Conservation (phyloP, 208 protist species). For the Trypanosoma scelopori region DNA sequence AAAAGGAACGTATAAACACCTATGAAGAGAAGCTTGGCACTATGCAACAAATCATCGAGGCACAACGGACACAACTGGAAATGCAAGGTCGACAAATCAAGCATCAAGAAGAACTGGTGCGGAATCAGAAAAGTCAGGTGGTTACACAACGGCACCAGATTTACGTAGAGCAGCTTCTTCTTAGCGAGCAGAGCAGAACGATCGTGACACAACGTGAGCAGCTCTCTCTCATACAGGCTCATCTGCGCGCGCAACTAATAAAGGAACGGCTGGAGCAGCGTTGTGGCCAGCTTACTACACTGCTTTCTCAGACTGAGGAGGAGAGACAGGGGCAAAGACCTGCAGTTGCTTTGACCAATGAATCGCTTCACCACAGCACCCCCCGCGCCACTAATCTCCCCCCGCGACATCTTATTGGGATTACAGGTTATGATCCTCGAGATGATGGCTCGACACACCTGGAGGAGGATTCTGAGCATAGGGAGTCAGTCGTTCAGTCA, state of each 20-base stretch:
- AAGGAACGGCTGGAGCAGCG: conserved; percentile 29
- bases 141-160: conserved; percentile 63
- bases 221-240: conserved; percentile 56
- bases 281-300: conserved; percentile 21
- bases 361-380: not conserved
- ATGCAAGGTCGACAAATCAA: conserved; percentile 56
- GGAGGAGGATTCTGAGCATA: not conserved
- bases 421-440: conserved; percentile 7
- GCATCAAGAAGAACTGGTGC: conserved; percentile 49
- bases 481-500: not conserved
- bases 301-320: conserved; percentile 10
- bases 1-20: conserved; percentile 75
- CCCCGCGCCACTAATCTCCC: not conserved
- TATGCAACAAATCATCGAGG: conserved; percentile 85
- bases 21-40: conserved; percentile 82
- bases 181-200: conserved; percentile 66
- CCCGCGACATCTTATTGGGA: conserved; percentile 17
- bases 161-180: conserved; percentile 64
- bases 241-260: conserved; percentile 29
- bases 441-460: not conserved
- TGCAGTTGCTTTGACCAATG: not conserved
- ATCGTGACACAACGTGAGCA: conserved; percentile 73
- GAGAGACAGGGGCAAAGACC: conserved; percentile 1
- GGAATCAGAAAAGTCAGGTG: conserved; percentile 48
- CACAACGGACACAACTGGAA: conserved; percentile 57